Percentiles rank a stretch among this genome's conserved stretches.
These are phyloP conservation scores for Eragrostis curvula DNA, from an alignment of 176 grass and related monocot genomes.

Conservation along the genomic window DNA sequence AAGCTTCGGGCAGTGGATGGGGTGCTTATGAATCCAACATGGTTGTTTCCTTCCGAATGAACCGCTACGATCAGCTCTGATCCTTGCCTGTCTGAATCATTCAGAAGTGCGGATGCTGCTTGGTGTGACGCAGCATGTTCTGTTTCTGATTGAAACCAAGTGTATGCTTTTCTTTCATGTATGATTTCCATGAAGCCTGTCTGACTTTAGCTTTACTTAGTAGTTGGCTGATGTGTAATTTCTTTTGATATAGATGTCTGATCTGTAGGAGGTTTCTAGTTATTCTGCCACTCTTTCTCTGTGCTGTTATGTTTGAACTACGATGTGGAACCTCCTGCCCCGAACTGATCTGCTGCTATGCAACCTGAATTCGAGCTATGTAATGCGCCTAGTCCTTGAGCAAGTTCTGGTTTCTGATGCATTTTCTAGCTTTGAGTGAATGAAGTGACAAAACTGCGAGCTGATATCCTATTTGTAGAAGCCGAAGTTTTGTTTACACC, in stretches of 20 bases:
- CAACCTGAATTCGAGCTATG: too few relatives aligned
- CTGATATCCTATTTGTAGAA: too few relatives aligned
- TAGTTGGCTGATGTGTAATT: background rate
- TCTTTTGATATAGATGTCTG: background rate
- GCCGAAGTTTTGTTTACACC: too few relatives aligned
- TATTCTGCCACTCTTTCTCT: too few relatives aligned
- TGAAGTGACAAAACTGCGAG: too few relatives aligned
- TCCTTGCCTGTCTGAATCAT: background rate
- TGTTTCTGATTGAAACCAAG: background rate
- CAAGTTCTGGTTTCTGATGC: too few relatives aligned
- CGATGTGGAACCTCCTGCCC: too few relatives aligned
- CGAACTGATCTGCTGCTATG: too few relatives aligned
- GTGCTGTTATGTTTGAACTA: background rate
- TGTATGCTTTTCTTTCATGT: background rate
- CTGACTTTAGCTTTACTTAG: background rate
- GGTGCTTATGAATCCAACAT: slow-evolving; percentile 39
- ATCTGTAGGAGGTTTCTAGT: background rate
- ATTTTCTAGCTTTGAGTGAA: too few relatives aligned
- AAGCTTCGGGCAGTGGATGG: slow-evolving; percentile 23
- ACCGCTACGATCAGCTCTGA: background rate
- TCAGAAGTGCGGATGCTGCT: slow-evolving; percentile 1
- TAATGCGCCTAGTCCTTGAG: too few relatives aligned
- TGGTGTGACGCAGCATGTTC: slow-evolving; percentile 8
- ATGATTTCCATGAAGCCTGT: background rate
- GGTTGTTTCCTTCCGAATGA: slow-evolving; percentile 48